Base-by-base conservation (phyloP, 257 asterid genomes). In the Capsicum baccatum region DNA sequence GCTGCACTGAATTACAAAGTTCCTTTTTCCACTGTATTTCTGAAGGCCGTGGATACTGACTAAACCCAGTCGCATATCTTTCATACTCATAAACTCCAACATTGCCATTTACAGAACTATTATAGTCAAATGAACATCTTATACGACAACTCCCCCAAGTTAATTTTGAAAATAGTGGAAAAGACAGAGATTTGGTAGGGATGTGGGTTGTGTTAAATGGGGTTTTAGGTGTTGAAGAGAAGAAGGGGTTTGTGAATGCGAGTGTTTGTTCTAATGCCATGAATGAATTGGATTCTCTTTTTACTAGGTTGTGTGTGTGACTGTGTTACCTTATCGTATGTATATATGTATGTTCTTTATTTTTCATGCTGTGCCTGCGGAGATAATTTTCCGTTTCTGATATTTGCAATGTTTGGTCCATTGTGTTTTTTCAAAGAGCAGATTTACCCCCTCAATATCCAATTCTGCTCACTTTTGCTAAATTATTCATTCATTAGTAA, bases 1-100 rank as follows among this genome's bases (percentile, higher is more conserved):
- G 94, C 84, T 94, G 97, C 66, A 95, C 91, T 62, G 85, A 84
- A 59, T 90, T 90, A 78, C 89, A 88, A 56, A 90, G 90, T 74
- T 90, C 92, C 76, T 90, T 90, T 73, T 86, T 90, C 92, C 92
- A 90, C 86, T 85, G 89, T 82, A 90, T 87, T 85, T 90, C 92
- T 0, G 86, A 19, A 10, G 92, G 92, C 58, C 84, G 69, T n/a
- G 91, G 89, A 83, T 85, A 88, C 73, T 85, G 88, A 6, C 86
- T 48, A 78, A 70, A 62, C 47, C 60, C 84, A 39, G 44, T 39
- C 9, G 82, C 63, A 6, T 26, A 80, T 15, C 86, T 60, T 33
- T 70, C 85, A 60, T 70, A 57, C 39, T 86, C 87, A 70, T 83
- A 78, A 35, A 68, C 82, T 69, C 60, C 59, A 33, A 6, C 55